phyloP scores from a whole-genome alignment of 345 rosid genomes.

The Triadica sebifera region DNA sequence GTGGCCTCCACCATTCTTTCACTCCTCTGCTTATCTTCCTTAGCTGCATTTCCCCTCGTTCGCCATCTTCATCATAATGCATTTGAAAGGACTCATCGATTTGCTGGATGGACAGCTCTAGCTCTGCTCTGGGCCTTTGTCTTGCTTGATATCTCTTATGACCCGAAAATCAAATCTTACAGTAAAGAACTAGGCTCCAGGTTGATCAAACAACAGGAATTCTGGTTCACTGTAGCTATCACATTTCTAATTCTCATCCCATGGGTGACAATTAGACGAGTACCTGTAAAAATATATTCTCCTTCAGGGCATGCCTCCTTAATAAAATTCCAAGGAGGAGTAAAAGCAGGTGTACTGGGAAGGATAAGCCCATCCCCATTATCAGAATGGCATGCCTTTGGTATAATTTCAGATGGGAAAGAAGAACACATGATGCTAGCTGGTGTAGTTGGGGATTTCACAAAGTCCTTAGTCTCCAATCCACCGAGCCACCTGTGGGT shows the following conservation, averaged over 20 bases:
- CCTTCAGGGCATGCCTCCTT: constrained; percentile 78
- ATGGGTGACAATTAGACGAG: constrained; percentile 72
- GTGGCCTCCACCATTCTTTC: constrained; percentile 56
- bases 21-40: constrained; percentile 54
- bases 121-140: constrained; percentile 69
- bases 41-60: constrained; percentile 72
- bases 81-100: constrained; percentile 70
- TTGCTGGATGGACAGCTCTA: constrained; percentile 72
- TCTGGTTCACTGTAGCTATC: constrained; percentile 69
- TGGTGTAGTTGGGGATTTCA: constrained; percentile 86
- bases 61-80: constrained; percentile 83
- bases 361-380: constrained; percentile 88
- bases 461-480: constrained; percentile 55
- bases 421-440: constrained; percentile 83
- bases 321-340: constrained; percentile 66
- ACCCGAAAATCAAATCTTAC: constrained; percentile 56
- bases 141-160: constrained; percentile 53
- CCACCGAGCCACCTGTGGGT: constrained; percentile 84
- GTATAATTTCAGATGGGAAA: constrained; percentile 73
- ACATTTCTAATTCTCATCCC: constrained; percentile 58
- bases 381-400: constrained; percentile 93
- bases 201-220: constrained; percentile 54
- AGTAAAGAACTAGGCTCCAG: constrained; percentile 38
- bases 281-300: constrained; percentile 47
- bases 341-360: constrained; percentile 68